phyloP scores from a whole-genome alignment of 495 filamentous ascomycete genomes.

The Saxispiralis lemnorum region DNA sequence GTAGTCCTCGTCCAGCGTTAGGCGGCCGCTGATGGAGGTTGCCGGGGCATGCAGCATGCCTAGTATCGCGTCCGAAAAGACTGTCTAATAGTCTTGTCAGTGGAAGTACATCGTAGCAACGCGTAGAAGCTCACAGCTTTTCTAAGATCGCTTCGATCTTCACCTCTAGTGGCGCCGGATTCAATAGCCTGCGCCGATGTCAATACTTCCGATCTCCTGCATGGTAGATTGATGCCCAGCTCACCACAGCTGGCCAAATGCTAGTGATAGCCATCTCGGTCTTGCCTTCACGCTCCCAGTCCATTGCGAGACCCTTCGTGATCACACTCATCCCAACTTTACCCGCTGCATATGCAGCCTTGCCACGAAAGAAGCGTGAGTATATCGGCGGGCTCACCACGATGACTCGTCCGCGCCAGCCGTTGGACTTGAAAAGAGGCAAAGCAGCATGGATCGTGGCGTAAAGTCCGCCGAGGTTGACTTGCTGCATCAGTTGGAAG shows the following conservation, averaged over 20 bases:
- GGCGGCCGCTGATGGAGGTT: constrained; percentile 45
- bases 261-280: constrained; percentile 59
- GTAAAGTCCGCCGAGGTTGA: constrained; percentile 51
- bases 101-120: no score
- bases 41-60: constrained; percentile 50
- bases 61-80: constrained; percentile 67
- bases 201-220: not conserved
- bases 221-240: constrained; percentile 16
- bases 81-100: constrained; percentile 21
- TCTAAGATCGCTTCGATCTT: not conserved
- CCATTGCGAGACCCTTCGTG: constrained; percentile 68
- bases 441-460: constrained; percentile 47
- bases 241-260: constrained; percentile 62
- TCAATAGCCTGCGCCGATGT: constrained; percentile 38
- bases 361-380: constrained; percentile 65
- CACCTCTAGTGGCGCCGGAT: constrained; percentile 43
- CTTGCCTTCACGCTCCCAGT: constrained; percentile 50
- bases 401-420: constrained; percentile 39
- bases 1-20: constrained; percentile 72
- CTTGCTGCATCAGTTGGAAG: constrained; percentile 65
- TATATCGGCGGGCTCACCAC: constrained; percentile 80
- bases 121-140: not conserved
- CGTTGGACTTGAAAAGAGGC: constrained; percentile 38
- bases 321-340: constrained; percentile 75
- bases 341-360: constrained; percentile 75